phyloP scores from a whole-genome alignment of 768 basidiomycete genomes.

The Tricholoma matsutake region DNA sequence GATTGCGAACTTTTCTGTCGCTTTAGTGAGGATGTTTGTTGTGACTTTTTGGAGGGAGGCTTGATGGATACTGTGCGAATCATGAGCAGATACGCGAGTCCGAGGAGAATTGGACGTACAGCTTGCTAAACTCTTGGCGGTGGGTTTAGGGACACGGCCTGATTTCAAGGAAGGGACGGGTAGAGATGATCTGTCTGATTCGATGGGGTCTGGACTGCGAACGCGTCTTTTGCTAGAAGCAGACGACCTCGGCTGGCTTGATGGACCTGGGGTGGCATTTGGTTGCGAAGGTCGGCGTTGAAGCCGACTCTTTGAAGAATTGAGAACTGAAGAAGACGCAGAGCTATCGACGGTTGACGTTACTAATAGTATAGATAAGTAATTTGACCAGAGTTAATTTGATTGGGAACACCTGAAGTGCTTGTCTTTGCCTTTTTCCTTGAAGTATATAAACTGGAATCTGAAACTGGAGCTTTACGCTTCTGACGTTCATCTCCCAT shows the following conservation, averaged over 20 bases:
- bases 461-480: not conserved
- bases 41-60: not conserved
- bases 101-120: not conserved
- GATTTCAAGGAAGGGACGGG: constrained; percentile 1
- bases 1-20: constrained; percentile 1
- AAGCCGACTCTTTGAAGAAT: not conserved
- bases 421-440: not conserved
- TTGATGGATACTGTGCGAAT: not conserved
- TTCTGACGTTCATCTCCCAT: not conserved
- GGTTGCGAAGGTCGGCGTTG: not conserved
- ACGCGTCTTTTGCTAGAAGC: not conserved
- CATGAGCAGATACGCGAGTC: not conserved
- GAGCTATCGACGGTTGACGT: not conserved
- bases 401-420: not conserved
- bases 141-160: not conserved
- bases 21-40: not conserved
- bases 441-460: not conserved
- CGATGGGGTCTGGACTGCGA: not conserved
- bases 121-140: not conserved
- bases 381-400: not conserved
- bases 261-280: constrained; percentile 6
- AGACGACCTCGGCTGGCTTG: not conserved
- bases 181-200: constrained; percentile 2
- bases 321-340: not conserved
- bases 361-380: too few relatives aligned